phyloP scores from a whole-genome alignment of 129 eudicot genomes.

The Daucus carota region DNA sequence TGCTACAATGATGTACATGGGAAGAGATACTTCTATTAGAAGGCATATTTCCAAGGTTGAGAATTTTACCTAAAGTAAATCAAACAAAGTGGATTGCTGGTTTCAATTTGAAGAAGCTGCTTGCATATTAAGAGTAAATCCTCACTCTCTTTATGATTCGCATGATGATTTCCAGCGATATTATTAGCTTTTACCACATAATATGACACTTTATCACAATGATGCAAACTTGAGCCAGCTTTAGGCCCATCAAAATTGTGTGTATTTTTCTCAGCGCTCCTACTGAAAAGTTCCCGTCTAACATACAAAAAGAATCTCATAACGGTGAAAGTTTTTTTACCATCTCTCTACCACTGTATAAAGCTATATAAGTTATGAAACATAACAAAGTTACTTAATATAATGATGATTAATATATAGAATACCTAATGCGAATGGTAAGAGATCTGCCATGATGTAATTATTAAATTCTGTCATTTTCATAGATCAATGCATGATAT shows the following conservation, averaged over 20 bases:
- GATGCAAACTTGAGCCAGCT: constrained; percentile 26
- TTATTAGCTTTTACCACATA: constrained; percentile 45
- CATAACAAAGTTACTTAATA: no score
- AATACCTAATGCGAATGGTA: no score
- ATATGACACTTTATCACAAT: constrained; percentile 33
- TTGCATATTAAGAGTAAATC: constrained; percentile 65
- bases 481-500: no score
- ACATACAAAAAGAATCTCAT: no score
- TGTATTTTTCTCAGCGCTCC: constrained; percentile 31
- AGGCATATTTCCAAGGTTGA: not conserved
- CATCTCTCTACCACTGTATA: no score
- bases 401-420: no score
- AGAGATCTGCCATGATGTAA: no score
- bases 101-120: constrained; percentile 87
- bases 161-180: constrained; percentile 24
- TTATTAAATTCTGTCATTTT: no score
- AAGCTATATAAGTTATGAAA: no score
- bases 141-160: constrained; percentile 51
- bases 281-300: constrained; percentile 47
- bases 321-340: no score
- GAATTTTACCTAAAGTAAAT: constrained; percentile 71
- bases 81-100: constrained; percentile 71
- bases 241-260: constrained; percentile 22
- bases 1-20: not conserved
- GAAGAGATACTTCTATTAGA: not conserved